A percentile compares a stretch with the other conserved stretches of the same genome.
Evolutionary conservation across 2,329 filamentous ascomycete genomes (phyloP).

Genomic region (Paramyrothecium roridum): DNA sequence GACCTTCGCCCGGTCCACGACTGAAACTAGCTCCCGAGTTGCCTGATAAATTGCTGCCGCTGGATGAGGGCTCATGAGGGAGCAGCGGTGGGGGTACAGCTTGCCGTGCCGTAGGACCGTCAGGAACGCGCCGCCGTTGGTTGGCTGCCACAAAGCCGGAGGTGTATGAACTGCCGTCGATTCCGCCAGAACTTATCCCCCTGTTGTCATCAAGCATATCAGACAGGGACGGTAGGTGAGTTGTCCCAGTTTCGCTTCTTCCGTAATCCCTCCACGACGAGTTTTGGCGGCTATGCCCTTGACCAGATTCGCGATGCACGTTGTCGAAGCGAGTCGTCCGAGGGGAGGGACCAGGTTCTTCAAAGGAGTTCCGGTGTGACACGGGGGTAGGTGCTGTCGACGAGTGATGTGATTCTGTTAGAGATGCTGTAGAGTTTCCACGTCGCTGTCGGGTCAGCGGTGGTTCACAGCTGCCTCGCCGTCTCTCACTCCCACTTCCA

Average conservation of each 20-base stretch:
- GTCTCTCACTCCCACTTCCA: slow-evolving; percentile 45
- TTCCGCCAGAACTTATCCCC: slow-evolving; percentile 11
- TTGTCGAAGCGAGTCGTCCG: slow-evolving; percentile 32
- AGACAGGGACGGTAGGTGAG: slow-evolving; percentile 42
- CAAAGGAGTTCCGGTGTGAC: slow-evolving; percentile 32
- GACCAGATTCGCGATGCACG: slow-evolving; percentile 21
- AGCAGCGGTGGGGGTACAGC: slow-evolving; percentile 31
- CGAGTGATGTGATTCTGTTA: slow-evolving; percentile 42
- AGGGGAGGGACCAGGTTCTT: slow-evolving; percentile 44
- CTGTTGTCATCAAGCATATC: slow-evolving; percentile 40
- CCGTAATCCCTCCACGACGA: slow-evolving; percentile 21
- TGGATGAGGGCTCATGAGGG: slow-evolving; percentile 43
- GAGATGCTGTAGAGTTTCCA: slow-evolving; percentile 44
- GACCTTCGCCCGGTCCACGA: slow-evolving; percentile 45
- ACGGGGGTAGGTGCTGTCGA: slow-evolving; percentile 30
- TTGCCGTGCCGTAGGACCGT: slow-evolving; percentile 22
- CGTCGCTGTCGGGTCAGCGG: slow-evolving; percentile 44
- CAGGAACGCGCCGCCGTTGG: slow-evolving; percentile 22
- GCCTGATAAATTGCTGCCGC: slow-evolving; percentile 37
- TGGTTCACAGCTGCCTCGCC: slow-evolving; percentile 42
- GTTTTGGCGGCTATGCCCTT: slow-evolving; percentile 20
- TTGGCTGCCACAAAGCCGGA: slow-evolving; percentile 25
- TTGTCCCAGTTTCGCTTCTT: slow-evolving; percentile 20
- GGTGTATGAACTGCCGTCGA: slow-evolving; percentile 17
- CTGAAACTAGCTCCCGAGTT: slow-evolving; percentile 30